Base-by-base conservation (phyloP, 2,329 filamentous ascomycete species). In the Hypoxylon sp. region DNA sequence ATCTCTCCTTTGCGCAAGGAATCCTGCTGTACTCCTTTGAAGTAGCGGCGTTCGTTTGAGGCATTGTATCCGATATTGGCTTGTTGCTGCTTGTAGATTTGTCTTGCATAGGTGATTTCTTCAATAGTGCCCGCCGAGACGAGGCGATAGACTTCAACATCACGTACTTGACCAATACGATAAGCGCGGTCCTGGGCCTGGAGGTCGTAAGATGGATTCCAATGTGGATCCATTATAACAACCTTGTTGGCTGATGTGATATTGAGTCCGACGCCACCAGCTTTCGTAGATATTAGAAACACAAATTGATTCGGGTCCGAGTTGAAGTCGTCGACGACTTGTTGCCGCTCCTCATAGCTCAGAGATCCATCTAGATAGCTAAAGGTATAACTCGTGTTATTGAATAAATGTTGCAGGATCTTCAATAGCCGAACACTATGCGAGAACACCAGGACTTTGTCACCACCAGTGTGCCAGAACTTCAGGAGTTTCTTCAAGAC, bases 41-140 rank as follows among this genome's bases (percentile, higher is more conserved):
- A 99, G 79, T 99, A 99, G 1, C 96, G 90, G 2, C 96, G 90
- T 80, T 99, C 96, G 4, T 91, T 92, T 0, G 93, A 97, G 0
- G 96, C 96, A 35, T 91, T 97, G 80, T 99, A 98, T 0, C 93
- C 96, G 65, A 99, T 98, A 76, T 98, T 98, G 27, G 96, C 95
- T 81, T 98, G 96, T 76, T 99, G 96, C 77, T 99, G 96, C 80
- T 99, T 99, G 85, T 99, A 99, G 42, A 99, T 96, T 76, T 99
- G 96, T 6, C 96, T 88, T 0, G 95, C 96, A 75, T 99, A 99
- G 6, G 98, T 94, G 60, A 98, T 96, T 79, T 99, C 96, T 77
- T 99, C 96, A 14, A 99, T 94, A 0, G 96, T 98, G 0, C 96
- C 96, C 1, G 93, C 90, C 1, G 92, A 95, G 17, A 99, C 90